Conservation (phyloP, 345 rosid species). For the Boechera retrofracta region DNA sequence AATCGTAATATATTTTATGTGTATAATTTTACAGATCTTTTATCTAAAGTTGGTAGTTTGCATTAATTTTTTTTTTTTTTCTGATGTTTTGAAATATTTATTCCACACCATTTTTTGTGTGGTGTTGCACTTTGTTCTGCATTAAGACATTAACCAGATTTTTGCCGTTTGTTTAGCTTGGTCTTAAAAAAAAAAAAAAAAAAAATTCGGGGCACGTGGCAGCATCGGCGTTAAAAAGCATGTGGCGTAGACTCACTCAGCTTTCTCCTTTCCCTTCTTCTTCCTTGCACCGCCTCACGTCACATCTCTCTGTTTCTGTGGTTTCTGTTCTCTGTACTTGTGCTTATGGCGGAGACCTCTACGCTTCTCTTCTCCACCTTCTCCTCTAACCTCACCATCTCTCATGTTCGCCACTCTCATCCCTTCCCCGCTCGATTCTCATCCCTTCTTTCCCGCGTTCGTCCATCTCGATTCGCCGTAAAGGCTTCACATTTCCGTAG, state of each 20-base stretch:
- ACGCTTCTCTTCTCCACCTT: slow-evolving; percentile 42
- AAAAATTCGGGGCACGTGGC: slow-evolving; percentile 26
- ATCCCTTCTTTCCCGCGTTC: slow-evolving; percentile 33
- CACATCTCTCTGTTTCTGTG: slow-evolving; percentile 31
- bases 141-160: background rate
- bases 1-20: no score
- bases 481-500: slow-evolving; percentile 61
- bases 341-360: slow-evolving; percentile 57
- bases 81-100: no score
- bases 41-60: no score
- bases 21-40: no score
- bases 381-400: slow-evolving; percentile 43
- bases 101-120: no score
- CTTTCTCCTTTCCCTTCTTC: slow-evolving; percentile 13
- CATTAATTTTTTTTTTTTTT: no score
- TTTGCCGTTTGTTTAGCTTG: background rate
- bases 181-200: background rate
- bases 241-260: slow-evolving; percentile 46
- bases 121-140: background rate
- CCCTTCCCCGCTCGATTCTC: slow-evolving; percentile 42
- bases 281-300: background rate
- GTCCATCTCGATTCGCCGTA: slow-evolving; percentile 51
- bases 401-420: slow-evolving; percentile 27
- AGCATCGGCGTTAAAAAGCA: slow-evolving; percentile 7
- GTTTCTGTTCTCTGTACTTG: slow-evolving; percentile 25